phyloP scores from a whole-genome alignment of 805 yeast genomes.

The Candida piceae region DNA sequence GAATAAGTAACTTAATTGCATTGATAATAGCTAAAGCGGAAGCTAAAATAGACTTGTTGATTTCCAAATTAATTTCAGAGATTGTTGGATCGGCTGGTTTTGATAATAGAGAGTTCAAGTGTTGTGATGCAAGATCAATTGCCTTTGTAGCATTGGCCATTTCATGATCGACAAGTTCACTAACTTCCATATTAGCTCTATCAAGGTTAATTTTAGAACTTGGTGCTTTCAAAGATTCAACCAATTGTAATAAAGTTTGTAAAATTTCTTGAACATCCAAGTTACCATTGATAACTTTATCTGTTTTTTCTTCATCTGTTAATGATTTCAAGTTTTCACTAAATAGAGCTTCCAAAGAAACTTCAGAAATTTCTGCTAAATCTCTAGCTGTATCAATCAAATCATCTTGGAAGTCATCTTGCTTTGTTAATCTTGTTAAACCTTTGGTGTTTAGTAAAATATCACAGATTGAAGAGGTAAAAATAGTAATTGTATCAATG shows the following conservation, averaged over 20 bases:
- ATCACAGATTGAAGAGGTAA: slow-evolving; percentile 58
- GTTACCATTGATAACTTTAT: slow-evolving; percentile 70
- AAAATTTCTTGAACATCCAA: slow-evolving; percentile 67
- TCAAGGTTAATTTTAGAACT: slow-evolving; percentile 25
- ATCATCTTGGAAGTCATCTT: slow-evolving; percentile 48
- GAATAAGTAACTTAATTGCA: slow-evolving; percentile 66
- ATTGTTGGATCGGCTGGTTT: slow-evolving; percentile 45
- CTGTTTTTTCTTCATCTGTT: slow-evolving; percentile 63
- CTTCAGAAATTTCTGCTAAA: slow-evolving; percentile 55
- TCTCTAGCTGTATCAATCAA: slow-evolving; percentile 45
- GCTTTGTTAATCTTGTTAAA: slow-evolving; percentile 46
- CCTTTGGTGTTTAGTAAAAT: slow-evolving; percentile 69
- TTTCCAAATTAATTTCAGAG: slow-evolving; percentile 54
- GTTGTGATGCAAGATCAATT: slow-evolving; percentile 59
- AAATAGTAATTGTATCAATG: slow-evolving; percentile 57
- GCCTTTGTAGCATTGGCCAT: slow-evolving; percentile 68
- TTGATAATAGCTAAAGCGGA: slow-evolving; percentile 79
- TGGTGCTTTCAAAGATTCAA: slow-evolving; percentile 46
- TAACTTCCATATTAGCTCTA: slow-evolving; percentile 45
- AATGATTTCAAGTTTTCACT: slow-evolving; percentile 47
- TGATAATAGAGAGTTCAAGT: slow-evolving; percentile 47
- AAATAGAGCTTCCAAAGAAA: slow-evolving; percentile 54
- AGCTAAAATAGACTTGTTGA: slow-evolving; percentile 69
- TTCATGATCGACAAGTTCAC: slow-evolving; percentile 68
- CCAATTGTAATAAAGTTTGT: slow-evolving; percentile 49